Percentiles rank a stretch among this genome's conserved stretches.
phyloP scores from a whole-genome alignment of 2,329 filamentous ascomycete species.

The Ophiostoma australiae region DNA sequence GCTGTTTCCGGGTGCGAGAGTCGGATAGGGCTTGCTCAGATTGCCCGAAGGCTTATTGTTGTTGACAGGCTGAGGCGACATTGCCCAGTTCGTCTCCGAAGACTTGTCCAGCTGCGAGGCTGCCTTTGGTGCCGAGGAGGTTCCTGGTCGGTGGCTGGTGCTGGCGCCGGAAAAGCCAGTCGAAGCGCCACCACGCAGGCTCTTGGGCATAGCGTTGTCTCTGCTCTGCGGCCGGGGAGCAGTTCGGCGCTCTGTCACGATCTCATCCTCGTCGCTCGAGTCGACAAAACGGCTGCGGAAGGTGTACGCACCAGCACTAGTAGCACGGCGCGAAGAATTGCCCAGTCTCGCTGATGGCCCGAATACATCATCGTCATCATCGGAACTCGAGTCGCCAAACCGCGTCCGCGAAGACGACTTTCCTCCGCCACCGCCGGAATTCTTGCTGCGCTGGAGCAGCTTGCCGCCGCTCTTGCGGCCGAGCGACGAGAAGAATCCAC shows the following conservation, averaged over 20 bases:
- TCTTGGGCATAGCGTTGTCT: slow-evolving; percentile 46
- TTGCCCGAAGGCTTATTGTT: not conserved
- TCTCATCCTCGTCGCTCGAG: slow-evolving; percentile 59
- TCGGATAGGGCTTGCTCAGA: not conserved
- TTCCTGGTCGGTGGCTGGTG: slow-evolving; percentile 6
- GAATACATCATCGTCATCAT: slow-evolving; percentile 30
- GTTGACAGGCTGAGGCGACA: not conserved
- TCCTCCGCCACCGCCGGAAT: slow-evolving; percentile 39
- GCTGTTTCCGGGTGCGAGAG: not conserved
- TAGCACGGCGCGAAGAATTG: slow-evolving; percentile 14
- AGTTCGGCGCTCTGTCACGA: slow-evolving; percentile 31
- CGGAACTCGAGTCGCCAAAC: slow-evolving; percentile 59
- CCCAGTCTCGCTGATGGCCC: not conserved
- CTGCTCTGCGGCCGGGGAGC: slow-evolving; percentile 43
- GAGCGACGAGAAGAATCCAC: slow-evolving; percentile 43
- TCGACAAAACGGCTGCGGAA: slow-evolving; percentile 56
- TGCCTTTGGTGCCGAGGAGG: slow-evolving; percentile 7
- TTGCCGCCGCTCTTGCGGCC: slow-evolving; percentile 38
- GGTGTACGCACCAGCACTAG: slow-evolving; percentile 17
- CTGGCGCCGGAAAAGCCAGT: slow-evolving; percentile 21
- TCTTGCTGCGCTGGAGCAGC: slow-evolving; percentile 29
- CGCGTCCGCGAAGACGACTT: slow-evolving; percentile 32
- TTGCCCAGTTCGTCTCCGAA: not conserved
- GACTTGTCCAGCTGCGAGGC: not conserved
- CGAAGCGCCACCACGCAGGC: slow-evolving; percentile 31